Evolutionary conservation across 1,284 basidiomycete species (phyloP), one percentile per base, ranked within the genome.

Genomic region (Malassezia furfur): DNA sequence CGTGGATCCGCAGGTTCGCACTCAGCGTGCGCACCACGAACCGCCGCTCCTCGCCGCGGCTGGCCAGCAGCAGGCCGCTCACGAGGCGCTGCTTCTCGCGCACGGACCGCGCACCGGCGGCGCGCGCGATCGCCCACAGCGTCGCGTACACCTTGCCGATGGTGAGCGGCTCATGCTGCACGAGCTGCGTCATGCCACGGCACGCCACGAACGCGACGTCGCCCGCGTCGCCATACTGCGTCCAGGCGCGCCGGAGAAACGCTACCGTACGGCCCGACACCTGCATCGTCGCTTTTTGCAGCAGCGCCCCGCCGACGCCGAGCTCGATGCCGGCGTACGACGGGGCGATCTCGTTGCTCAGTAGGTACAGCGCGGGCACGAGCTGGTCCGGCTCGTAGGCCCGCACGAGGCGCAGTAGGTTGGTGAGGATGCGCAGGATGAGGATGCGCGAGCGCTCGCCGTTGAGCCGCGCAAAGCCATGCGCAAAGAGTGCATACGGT

Each of bases 341-440:
- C 15, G 90, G 88, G 0, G 84, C 82, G 34, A 94, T 81, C 34
- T 87, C 83, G 75, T 91, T 94, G 25, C 87, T 88, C 37, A 91
- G 79, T 25, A 94, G 82, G 75, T 93, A 94, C n/a, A 93, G 78
- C n/a, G 87, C 80, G 12, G 87, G 81, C 39, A 86, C 76, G 41
- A 94, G 80, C 41, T 87, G 86, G 10, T 78, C 59, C 0, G 86
- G 82, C 65, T 90, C 84, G 59, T 84, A 81, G 34, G 77, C 75
- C 53, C 84, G 79, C 45, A 93, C 80, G 12, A 82, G 80, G 19
- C 87, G 84, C 11, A 94, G 76, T 9, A 82, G 76, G 61, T 94
- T 94, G 22, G 88, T 89, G 52, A 94, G 77, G 14, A 83, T 82
- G 59, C 88, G 84, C 40, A 85, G 77, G 61, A 94, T 93, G 31